These are phyloP conservation scores for Hypoxylon cercidicola DNA, from an alignment of 495 filamentous ascomycete genomes.

Conservation along the genomic window DNA sequence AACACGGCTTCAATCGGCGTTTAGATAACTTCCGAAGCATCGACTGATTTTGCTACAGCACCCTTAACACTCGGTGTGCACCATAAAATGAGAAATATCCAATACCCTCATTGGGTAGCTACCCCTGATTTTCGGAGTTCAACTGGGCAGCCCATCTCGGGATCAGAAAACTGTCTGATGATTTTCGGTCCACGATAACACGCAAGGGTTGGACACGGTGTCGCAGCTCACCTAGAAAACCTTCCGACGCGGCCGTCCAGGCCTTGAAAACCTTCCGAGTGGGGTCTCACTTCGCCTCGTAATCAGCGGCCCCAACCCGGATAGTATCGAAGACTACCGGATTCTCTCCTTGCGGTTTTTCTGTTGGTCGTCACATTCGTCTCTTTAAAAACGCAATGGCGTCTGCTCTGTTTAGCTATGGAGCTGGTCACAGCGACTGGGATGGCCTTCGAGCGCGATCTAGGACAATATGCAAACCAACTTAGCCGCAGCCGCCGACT, in stretches of 20 bases:
- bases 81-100: neutral
- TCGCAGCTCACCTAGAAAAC: constrained; percentile 11
- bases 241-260: constrained; percentile 17
- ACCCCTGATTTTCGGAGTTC: constrained; percentile 3
- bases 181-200: neutral
- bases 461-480: constrained; percentile 12
- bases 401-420: neutral
- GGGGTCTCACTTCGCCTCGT: constrained; percentile 12
- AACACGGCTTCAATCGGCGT: constrained; percentile 9
- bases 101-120: constrained; percentile 7
- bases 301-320: constrained; percentile 13
- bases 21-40: constrained; percentile 21
- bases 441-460: constrained; percentile 5
- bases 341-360: neutral
- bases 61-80: neutral
- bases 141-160: neutral
- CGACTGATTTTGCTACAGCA: constrained; percentile 6
- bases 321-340: constrained; percentile 1
- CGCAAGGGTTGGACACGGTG: neutral
- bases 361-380: neutral
- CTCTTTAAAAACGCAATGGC: constrained; percentile 15
- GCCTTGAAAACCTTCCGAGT: constrained; percentile 30
- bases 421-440: neutral
- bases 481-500: neutral
- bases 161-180: neutral